phyloP scores from a whole-genome alignment of 768 basidiomycete species.

The Leccinellum albellum region DNA sequence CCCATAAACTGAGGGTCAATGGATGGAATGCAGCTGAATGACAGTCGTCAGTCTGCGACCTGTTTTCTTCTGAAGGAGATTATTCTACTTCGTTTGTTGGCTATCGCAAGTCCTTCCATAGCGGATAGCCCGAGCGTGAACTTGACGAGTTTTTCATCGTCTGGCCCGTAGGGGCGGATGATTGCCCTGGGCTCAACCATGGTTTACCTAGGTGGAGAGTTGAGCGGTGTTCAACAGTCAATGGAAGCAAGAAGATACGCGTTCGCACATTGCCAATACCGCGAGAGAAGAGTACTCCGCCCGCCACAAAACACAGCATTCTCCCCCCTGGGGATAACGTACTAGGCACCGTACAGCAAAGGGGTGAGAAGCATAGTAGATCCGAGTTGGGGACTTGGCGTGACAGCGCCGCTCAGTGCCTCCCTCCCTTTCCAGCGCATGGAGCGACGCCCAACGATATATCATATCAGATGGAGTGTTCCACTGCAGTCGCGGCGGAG shows the following conservation, averaged over 20 bases:
- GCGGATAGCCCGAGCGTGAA: slow-evolving; percentile 63
- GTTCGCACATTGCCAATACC: slow-evolving; percentile 5
- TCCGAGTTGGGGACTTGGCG: no score
- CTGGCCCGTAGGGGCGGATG: slow-evolving; percentile 50
- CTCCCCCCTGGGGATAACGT: no score
- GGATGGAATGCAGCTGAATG: slow-evolving; percentile 53
- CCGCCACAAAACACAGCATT: no score
- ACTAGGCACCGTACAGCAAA: no score
- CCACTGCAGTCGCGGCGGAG: no score
- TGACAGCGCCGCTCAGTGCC: no score
- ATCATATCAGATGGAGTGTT: no score
- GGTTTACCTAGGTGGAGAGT: neutral
- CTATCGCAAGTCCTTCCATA: slow-evolving; percentile 64
- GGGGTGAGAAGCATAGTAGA: no score
- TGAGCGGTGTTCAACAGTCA: neutral
- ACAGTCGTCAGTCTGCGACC: neutral
- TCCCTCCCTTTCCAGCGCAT: no score
- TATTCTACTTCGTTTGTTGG: slow-evolving; percentile 55
- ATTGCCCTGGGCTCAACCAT: slow-evolving; percentile 43
- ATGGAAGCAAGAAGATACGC: slow-evolving; percentile 2
- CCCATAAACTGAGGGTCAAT: slow-evolving; percentile 57
- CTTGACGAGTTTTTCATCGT: slow-evolving; percentile 57
- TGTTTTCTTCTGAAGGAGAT: neutral
- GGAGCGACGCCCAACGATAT: no score
- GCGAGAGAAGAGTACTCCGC: neutral